A percentile compares a stretch with the other conserved stretches of the same genome.
These are phyloP conservation scores for Hamamelis virginiana DNA, from an alignment of 164 flowering plant species.

Conservation along the genomic window DNA sequence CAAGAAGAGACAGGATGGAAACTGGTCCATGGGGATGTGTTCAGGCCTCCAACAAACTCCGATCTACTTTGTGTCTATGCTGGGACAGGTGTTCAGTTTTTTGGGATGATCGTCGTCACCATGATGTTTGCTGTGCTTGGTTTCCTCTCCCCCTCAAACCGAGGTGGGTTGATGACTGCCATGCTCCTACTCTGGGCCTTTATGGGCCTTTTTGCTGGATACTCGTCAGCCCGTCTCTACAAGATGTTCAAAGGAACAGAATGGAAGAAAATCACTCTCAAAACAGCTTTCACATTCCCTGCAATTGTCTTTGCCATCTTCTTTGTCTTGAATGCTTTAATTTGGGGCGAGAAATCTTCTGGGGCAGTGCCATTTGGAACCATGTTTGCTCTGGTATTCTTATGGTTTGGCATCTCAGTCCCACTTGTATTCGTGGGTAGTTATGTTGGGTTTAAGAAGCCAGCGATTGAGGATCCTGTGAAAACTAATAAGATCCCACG, in stretches of 20 bases:
- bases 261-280: slow-evolving; percentile 78
- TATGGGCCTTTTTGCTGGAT: slow-evolving; percentile 93
- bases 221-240: slow-evolving; percentile 76
- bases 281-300: slow-evolving; percentile 81
- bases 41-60: slow-evolving; percentile 73
- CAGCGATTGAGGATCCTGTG: slow-evolving; percentile 77
- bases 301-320: slow-evolving; percentile 56
- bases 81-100: slow-evolving; percentile 89
- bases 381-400: slow-evolving; percentile 77
- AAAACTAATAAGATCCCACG: slow-evolving; percentile 86
- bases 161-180: slow-evolving; percentile 88
- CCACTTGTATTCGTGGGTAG: slow-evolving; percentile 88
- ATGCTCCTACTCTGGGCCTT: slow-evolving; percentile 89
- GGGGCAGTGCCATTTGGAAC: slow-evolving; percentile 91
- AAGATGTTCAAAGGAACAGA: slow-evolving; percentile 89
- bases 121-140: slow-evolving; percentile 90
- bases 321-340: slow-evolving; percentile 77
- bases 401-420: slow-evolving; percentile 88
- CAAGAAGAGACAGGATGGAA: slow-evolving; percentile 98
- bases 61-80: slow-evolving; percentile 84
- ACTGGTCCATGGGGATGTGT: slow-evolving; percentile 90
- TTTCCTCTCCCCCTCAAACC: slow-evolving; percentile 81
- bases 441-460: slow-evolving; percentile 81
- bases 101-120: slow-evolving; percentile 83
- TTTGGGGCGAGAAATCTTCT: slow-evolving; percentile 83